These are phyloP conservation scores for Pholiota conissans DNA, from an alignment of 768 basidiomycete species.

Conservation along the genomic window DNA sequence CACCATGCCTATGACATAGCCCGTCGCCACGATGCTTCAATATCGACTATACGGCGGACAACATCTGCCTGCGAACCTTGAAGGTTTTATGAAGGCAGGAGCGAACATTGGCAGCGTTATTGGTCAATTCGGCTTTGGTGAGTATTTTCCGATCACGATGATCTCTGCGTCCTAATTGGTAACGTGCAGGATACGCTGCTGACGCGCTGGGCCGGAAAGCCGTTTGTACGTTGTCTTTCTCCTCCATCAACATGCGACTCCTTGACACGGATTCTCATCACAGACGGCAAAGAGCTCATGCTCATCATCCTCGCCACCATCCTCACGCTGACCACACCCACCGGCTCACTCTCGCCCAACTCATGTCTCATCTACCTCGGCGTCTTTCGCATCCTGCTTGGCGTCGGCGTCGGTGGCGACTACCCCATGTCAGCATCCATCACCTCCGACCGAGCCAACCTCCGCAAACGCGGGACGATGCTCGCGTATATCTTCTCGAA, in stretches of 20 bases:
- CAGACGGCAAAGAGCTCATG: slow-evolving; percentile 78
- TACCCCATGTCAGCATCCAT: slow-evolving; percentile 77
- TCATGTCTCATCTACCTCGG: slow-evolving; percentile 60
- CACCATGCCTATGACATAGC: slow-evolving; percentile 13
- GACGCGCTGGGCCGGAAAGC: slow-evolving; percentile 70
- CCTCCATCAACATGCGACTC: background rate
- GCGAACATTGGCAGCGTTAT: slow-evolving; percentile 66
- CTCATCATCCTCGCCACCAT: slow-evolving; percentile 77
- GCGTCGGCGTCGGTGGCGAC: slow-evolving; percentile 79
- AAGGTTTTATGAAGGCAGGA: slow-evolving; percentile 57
- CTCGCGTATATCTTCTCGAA: slow-evolving; percentile 77
- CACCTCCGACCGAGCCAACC: slow-evolving; percentile 63
- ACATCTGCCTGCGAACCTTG: slow-evolving; percentile 43
- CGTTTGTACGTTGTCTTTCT: slow-evolving; percentile 41
- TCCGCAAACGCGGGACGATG: slow-evolving; percentile 66
- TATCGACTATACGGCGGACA: slow-evolving; percentile 46
- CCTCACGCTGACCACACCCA: slow-evolving; percentile 62
- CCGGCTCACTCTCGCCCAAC: slow-evolving; percentile 54
- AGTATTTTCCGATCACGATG: background rate
- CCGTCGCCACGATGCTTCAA: slow-evolving; percentile 23
- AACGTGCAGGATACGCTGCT: slow-evolving; percentile 52
- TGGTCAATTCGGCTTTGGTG: slow-evolving; percentile 57
- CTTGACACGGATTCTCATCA: background rate
- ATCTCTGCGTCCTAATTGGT: background rate
- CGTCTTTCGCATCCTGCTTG: slow-evolving; percentile 70